Percentiles rank a stretch among this genome's conserved stretches.
Evolutionary conservation across 495 filamentous ascomycete species (phyloP).

Genomic region (Bathelium albidoporum): DNA sequence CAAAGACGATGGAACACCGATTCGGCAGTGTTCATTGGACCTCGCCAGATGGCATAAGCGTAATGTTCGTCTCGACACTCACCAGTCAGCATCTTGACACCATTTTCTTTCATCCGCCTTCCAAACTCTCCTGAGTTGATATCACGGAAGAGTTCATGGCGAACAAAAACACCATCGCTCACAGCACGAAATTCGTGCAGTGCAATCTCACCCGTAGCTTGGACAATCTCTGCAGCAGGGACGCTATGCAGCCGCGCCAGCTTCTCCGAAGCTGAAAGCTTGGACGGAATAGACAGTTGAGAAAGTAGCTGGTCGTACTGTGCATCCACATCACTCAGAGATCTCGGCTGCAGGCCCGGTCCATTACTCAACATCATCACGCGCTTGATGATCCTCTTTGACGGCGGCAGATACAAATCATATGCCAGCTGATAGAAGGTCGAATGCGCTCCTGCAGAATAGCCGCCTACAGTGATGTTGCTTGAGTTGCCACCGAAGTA

Average conservation of each 20-base stretch:
- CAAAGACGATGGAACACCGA: conserved; percentile 38
- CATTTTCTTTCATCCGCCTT: conserved; percentile 30
- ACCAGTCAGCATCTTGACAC: conserved; percentile 43
- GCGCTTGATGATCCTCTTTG: conserved; percentile 35
- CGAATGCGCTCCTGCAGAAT: conserved; percentile 30
- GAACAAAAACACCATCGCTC: conserved; percentile 42
- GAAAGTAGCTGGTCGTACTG: conserved; percentile 48
- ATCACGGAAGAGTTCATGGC: conserved; percentile 33
- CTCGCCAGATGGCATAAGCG: conserved; percentile 38
- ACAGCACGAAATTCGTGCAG: conserved; percentile 46
- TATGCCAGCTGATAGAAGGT: conserved; percentile 48
- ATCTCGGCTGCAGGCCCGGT: conserved; percentile 45
- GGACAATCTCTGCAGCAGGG: conserved; percentile 32
- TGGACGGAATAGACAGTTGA: conserved; percentile 36
- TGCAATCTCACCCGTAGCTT: conserved; percentile 30
- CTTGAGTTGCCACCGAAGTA: conserved; percentile 29
- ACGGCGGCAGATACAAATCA: conserved; percentile 37
- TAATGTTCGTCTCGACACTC: conserved; percentile 46
- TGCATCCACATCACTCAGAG: conserved; percentile 36
- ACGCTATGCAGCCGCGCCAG: conserved; percentile 37
- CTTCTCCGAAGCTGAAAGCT: conserved; percentile 34
- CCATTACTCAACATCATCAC: conserved; percentile 48
- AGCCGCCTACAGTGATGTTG: conserved; percentile 33
- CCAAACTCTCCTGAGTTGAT: conserved; percentile 44
- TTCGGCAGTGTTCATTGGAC: conserved; percentile 26